Percentiles rank a stretch among this genome's conserved stretches.
Evolutionary conservation across 345 rosid species (phyloP).

Genomic region (Ceriops decandra): DNA sequence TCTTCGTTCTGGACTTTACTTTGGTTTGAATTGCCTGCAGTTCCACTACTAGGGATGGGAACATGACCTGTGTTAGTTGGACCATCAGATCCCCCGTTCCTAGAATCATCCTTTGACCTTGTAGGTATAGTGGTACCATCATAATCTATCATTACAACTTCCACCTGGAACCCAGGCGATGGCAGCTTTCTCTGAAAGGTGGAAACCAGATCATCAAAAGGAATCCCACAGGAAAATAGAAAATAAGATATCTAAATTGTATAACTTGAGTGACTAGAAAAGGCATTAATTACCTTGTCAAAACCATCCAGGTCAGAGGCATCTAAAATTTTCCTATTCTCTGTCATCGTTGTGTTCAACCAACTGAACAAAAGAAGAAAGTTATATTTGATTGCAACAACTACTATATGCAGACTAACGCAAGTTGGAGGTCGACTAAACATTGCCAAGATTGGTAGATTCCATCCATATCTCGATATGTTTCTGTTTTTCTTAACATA

Average conservation of each 20-base stretch:
- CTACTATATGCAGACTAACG: too few relatives aligned
- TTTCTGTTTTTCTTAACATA: background rate
- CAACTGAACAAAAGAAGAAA: slow-evolving; percentile 44
- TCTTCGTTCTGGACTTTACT: slow-evolving; percentile 32
- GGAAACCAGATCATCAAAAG: slow-evolving; percentile 5
- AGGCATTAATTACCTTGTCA: slow-evolving; percentile 48
- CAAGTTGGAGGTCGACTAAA: too few relatives aligned
- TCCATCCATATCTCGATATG: background rate
- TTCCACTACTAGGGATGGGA: background rate
- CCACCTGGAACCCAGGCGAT: slow-evolving; percentile 83
- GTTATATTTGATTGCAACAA: too few relatives aligned
- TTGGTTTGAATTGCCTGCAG: slow-evolving; percentile 6
- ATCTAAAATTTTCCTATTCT: slow-evolving; percentile 60
- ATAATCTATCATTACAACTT: slow-evolving; percentile 44
- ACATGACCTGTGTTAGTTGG: background rate
- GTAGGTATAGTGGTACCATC: slow-evolving; percentile 21
- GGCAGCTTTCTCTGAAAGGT: slow-evolving; percentile 68
- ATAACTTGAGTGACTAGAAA: background rate
- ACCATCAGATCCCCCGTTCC: slow-evolving; percentile 10
- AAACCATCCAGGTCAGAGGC: slow-evolving; percentile 77
- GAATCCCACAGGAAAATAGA: background rate
- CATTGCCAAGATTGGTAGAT: too few relatives aligned
- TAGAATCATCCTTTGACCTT: slow-evolving; percentile 13
- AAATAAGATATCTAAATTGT: background rate
- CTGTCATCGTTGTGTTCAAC: slow-evolving; percentile 81